Conservation (phyloP, 2,329 filamentous ascomycete species). For the Colletotrichum higginsianum region DNA sequence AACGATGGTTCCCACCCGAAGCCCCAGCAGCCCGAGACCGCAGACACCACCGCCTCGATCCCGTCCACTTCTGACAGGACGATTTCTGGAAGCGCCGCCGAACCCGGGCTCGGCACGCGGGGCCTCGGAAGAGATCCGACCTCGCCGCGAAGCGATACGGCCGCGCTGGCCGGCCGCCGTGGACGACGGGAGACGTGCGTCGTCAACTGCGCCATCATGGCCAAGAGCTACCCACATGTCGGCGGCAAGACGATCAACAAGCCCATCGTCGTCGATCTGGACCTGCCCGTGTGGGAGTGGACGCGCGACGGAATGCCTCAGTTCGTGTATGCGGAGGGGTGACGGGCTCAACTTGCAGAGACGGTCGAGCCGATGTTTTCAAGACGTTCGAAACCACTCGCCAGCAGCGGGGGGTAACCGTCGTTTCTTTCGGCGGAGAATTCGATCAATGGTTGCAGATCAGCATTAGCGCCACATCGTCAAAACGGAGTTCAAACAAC, state of each 20-base stretch:
- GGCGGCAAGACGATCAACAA: conserved; percentile 79
- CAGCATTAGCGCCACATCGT: neutral
- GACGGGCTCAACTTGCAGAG: neutral
- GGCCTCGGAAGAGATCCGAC: conserved; percentile 59
- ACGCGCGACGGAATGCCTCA: conserved; percentile 31
- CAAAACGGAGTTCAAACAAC: neutral
- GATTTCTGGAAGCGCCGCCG: neutral
- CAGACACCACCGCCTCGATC: too few species aligned
- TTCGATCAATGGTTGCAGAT: neutral
- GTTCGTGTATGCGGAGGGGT: neutral
- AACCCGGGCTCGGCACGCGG: conserved; percentile 50
- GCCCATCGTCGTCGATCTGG: conserved; percentile 86
- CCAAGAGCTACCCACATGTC: conserved; percentile 74
- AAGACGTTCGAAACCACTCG: too few species aligned
- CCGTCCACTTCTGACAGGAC: too few species aligned
- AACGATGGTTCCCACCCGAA: conserved; percentile 59
- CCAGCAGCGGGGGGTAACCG: neutral
- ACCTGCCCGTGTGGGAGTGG: conserved; percentile 72
- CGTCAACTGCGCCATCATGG: conserved; percentile 84
- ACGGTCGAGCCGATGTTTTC: too few species aligned
- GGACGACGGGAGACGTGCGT: conserved; percentile 79
- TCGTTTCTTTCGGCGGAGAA: neutral
- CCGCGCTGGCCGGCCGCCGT: conserved; percentile 57
- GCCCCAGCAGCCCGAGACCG: too few species aligned
- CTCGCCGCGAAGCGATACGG: conserved; percentile 58